A percentile compares a stretch with the other conserved stretches of the same genome.
These are phyloP conservation scores for Cydonia oblonga DNA, from an alignment of 331 rosid genomes.

Conservation along the genomic window DNA sequence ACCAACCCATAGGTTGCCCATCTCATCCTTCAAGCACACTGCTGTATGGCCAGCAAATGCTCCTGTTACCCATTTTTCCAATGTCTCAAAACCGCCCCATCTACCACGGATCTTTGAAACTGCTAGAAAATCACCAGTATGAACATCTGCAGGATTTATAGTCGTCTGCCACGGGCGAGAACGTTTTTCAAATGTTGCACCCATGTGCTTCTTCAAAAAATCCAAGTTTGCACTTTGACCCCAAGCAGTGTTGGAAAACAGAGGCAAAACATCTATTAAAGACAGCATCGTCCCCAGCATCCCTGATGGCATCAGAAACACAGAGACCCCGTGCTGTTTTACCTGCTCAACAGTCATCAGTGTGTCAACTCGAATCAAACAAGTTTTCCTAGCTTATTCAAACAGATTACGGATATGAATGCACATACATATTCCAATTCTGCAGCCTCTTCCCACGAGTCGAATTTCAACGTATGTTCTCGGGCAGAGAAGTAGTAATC, in stretches of 20 bases:
- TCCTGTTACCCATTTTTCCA: slow-evolving; percentile 93
- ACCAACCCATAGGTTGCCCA: slow-evolving; percentile 86
- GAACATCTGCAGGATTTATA: slow-evolving; percentile 72
- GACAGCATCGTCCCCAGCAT: slow-evolving; percentile 84
- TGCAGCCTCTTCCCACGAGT: slow-evolving; percentile 87
- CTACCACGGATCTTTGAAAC: slow-evolving; percentile 91
- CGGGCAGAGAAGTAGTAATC: slow-evolving; percentile 77
- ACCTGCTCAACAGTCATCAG: slow-evolving; percentile 43
- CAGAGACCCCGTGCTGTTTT: slow-evolving; percentile 83
- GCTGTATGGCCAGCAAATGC: slow-evolving; percentile 95
- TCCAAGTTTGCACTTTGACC: slow-evolving; percentile 71
- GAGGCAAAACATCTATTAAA: slow-evolving; percentile 70
- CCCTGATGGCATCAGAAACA: slow-evolving; percentile 95
- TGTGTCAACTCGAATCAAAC: slow-evolving; percentile 9
- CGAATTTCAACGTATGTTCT: slow-evolving; percentile 70
- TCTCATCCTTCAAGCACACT: slow-evolving; percentile 86
- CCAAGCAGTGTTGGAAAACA: slow-evolving; percentile 81
- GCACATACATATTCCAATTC: slow-evolving; percentile 82
- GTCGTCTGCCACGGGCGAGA: slow-evolving; percentile 53
- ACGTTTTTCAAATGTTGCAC: slow-evolving; percentile 69
- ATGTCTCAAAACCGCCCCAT: slow-evolving; percentile 94
- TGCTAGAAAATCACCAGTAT: slow-evolving; percentile 81
- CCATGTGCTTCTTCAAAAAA: slow-evolving; percentile 77
- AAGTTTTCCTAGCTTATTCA: neutral
- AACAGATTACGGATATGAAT: slow-evolving; percentile 5